phyloP scores from a whole-genome alignment of 805 yeast species.

The Jamesozyma spencerorum region DNA sequence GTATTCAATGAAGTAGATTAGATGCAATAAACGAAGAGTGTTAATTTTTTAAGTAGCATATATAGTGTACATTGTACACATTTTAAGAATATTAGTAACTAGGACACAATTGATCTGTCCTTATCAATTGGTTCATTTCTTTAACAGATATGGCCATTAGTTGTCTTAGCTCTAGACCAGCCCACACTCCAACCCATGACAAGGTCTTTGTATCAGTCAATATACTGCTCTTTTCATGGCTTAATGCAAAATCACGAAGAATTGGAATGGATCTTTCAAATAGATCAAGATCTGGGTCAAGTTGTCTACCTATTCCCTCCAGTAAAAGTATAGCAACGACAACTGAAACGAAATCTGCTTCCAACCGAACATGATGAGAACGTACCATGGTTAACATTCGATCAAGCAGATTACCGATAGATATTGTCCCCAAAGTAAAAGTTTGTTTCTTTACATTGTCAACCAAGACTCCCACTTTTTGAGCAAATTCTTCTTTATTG shows the following conservation, averaged over 20 bases:
- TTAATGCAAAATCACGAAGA: slow-evolving; percentile 66
- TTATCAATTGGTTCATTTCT: slow-evolving; percentile 51
- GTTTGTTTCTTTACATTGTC: slow-evolving; percentile 75
- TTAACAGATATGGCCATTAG: slow-evolving; percentile 74
- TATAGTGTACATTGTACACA: no score
- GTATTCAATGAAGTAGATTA: no score
- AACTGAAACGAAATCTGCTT: slow-evolving; percentile 90
- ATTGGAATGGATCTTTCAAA: slow-evolving; percentile 90
- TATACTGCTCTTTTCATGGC: slow-evolving; percentile 48
- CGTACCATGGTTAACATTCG: slow-evolving; percentile 87
- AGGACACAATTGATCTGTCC: slow-evolving; percentile 59
- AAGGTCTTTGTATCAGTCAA: slow-evolving; percentile 49
- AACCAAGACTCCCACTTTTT: slow-evolving; percentile 78
- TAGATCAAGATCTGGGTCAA: slow-evolving; percentile 86
- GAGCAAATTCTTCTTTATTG: slow-evolving; percentile 74
- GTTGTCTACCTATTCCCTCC: slow-evolving; percentile 92
- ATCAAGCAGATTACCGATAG: slow-evolving; percentile 84
- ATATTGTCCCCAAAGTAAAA: slow-evolving; percentile 83
- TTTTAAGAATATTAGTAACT: slow-evolving; percentile 36
- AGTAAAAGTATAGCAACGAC: slow-evolving; percentile 84
- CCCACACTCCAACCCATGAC: slow-evolving; percentile 84
- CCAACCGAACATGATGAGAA: slow-evolving; percentile 92
- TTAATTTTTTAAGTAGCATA: no score
- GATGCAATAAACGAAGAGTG: no score
- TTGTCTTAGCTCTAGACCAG: slow-evolving; percentile 81